These are phyloP conservation scores for Cladosporium sp. DNA, from an alignment of 2,329 filamentous ascomycete genomes.

Conservation along the genomic window DNA sequence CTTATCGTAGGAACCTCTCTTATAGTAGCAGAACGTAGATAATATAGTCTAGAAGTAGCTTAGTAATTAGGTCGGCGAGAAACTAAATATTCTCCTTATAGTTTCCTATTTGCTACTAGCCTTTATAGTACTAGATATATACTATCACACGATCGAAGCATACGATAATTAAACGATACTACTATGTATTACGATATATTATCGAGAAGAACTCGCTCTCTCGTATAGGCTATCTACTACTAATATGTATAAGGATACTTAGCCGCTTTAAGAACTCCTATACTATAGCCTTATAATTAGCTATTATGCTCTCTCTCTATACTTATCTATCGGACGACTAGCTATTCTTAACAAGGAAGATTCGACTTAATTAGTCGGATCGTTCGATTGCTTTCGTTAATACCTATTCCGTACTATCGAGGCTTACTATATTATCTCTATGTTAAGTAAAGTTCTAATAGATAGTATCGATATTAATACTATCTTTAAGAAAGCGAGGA, in stretches of 20 bases:
- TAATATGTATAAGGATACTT: not conserved
- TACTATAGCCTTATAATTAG: constrained; percentile 19
- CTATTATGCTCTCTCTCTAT: constrained; percentile 17
- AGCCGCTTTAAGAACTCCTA: constrained; percentile 23
- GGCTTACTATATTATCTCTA: constrained; percentile 12
- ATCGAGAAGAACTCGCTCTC: constrained; percentile 23
- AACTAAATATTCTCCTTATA: constrained; percentile 25
- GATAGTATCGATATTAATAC: constrained; percentile 21
- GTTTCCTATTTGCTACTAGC: constrained; percentile 22
- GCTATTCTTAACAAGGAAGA: not conserved
- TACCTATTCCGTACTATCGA: not conserved
- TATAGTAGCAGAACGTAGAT: constrained; percentile 24
- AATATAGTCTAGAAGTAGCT: constrained; percentile 25
- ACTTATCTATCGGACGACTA: not conserved
- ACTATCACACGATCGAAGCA: constrained; percentile 23
- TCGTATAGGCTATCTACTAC: constrained; percentile 17
- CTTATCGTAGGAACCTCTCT: constrained; percentile 23
- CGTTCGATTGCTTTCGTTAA: constrained; percentile 1
- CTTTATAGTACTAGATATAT: constrained; percentile 22
- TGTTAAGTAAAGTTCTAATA: constrained; percentile 21
- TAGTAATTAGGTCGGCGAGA: constrained; percentile 20
- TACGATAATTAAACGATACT: constrained; percentile 15
- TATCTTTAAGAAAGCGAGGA: constrained; percentile 12
- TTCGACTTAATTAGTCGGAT: constrained; percentile 2
- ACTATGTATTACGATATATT: constrained; percentile 21